Evolutionary conservation across 2,329 filamentous ascomycete species (phyloP), one percentile per base, ranked within the genome.

Genomic region (Beauveria scarabaeidicola): DNA sequence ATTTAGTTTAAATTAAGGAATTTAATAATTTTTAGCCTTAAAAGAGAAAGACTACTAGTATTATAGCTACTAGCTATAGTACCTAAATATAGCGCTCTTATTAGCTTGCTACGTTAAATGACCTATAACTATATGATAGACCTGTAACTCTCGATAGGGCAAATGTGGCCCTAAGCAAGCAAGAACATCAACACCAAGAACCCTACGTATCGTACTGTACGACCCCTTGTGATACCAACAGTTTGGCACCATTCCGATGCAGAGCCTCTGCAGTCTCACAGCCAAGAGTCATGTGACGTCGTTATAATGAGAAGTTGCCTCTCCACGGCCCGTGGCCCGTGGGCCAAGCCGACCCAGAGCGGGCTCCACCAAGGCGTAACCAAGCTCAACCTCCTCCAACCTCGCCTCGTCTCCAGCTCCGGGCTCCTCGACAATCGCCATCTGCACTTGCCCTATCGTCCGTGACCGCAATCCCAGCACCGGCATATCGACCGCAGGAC

Each of bases 321-420:
- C 48, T 53, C 36, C 40, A 15, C 17, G 47, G 47, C 47, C 43
- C 54, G 47, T 36, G 32, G 32, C 23, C 47, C 64, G 66, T 69
- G 67, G 64, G 64, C 63, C 63, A 60, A 62, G 65, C 61, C 64
- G 66, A 63, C 64, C 66, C 65, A 66, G 57, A 38, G 46, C 52
- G 66, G 66, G 67, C 70, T 70, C 72, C 72, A 74, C 72, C 65
- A 63, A 66, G 65, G 43, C 65, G 70, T 68, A 72, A 69, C 68
- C 70, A 72, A 73, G 72, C 73, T 74, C 68, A 69, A 71, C 69
- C 69, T 72, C 71, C 70, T 71, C 70, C 70, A 72, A 71, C 70
- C 70, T 73, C 69, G 55, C 47, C 47, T 58, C 27, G 59, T 65
- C 66, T 64, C 64, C 64, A 65, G 63, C 66, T 69, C 61, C 63